Base-by-base conservation (phyloP, 2,329 filamentous ascomycete genomes). In the Ceratocystis variospora region DNA sequence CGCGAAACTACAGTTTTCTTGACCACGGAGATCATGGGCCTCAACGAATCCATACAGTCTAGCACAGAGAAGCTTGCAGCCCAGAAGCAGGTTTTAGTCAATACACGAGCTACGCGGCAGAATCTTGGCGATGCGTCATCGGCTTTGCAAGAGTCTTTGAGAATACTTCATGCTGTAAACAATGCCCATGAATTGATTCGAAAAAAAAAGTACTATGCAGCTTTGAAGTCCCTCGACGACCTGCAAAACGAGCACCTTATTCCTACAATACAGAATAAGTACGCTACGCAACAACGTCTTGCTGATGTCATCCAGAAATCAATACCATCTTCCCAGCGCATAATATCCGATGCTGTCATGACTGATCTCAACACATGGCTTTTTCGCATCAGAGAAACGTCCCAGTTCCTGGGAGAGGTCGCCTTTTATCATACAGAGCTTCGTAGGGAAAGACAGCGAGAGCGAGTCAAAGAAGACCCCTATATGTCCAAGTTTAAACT, bases 261-360 rank as follows among this genome's bases (percentile, higher is more conserved):
- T 15, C 84, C 84, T 19, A 86, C 81, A 59, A 82, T 87, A 68
- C 84, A 87, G 72, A 87, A 87, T 70, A 92, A 92, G 73, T 94
- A 95, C 71, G 90, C 96, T 7, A 95, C 90, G 1, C 90, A 96
- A 70, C 95, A 96, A 76, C 93, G 92, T 72, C 87, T 99, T 70
- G 94, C 94, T 41, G 90, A 95, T 73, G 85, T 96, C 78, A 97
- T 99, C 70, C 93, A 96, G 74, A 91, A 90, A 71, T 97, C 93
- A 0, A 93, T 97, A 41, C 94, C 94, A 0, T 86, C 89, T 2
- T 96, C 91, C 0, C 91, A 96, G 72, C 91, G 90, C 72, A 86
- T 90, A 63, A 96, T 99, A 66, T 93, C 93, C 3, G 93, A 97
- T 76, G 91, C 92, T 15, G 94, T 99, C 70, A 97, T 97, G 90